Base-by-base conservation (phyloP, 257 asterid genomes). In the Sherardia arvensis region DNA sequence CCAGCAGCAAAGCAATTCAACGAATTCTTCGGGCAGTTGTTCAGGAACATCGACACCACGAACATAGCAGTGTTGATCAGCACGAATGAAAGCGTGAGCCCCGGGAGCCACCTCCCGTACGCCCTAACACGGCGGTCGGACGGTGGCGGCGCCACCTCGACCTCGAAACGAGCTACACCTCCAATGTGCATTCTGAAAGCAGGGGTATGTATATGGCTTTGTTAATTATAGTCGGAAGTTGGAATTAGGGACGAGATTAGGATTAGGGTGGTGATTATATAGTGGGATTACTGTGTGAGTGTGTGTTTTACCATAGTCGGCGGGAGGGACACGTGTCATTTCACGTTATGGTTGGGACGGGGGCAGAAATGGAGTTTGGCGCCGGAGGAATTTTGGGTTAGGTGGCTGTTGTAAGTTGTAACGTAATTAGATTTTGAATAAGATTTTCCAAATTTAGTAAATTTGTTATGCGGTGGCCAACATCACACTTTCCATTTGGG, bases 61-160 rank as follows among this genome's bases (percentile, higher is more conserved):
- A 91, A 84, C 80, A 86, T 76, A n/a, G 77, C 80, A 0, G 74
- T 69, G 72, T 91, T 87, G 0, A 79, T 91, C 0, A 81, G 71
- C n/a, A 84, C 83, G 25, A 91, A 87, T 11, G 55, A 66, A 53
- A 96, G 97, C 45, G 87, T 75, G 66, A 91, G 66, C 97, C 97
- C 87, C 15, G 95, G 84, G 40, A 81, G 40, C 86, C 88, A 83
- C 69, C 81, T 87, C 91, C 79, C 83, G 71, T 81, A 82, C 67
- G 84, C 91, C 86, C 85, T 87, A 5, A 84, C 6, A 15, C 51
- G 51, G 51, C 7, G 20, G 20, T 43, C 51, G 4, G 51, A 43
- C 8, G 51, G n/a, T 8, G 1, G 21, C 51, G 51, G 51, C 51
- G 51, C 6, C 51, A 4, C 21, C 51, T 4, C 21, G 7, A 14